Evolutionary conservation across 1,284 basidiomycete genomes (phyloP).

Genomic region (Tausonia pullulans): DNA sequence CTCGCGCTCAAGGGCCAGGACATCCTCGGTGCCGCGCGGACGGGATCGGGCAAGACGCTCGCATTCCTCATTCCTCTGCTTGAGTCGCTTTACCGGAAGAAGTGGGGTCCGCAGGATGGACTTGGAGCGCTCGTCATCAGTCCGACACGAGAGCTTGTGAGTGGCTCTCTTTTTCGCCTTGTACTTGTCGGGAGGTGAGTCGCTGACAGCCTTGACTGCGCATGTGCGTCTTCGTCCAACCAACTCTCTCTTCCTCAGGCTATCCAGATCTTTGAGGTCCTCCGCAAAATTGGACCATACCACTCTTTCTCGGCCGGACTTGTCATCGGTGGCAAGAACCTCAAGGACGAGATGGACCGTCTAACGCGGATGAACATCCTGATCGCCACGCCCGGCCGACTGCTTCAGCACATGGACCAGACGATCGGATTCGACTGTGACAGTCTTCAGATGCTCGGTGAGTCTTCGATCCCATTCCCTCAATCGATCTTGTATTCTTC

Average conservation of each 20-base stretch:
- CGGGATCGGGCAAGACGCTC: conserved; percentile 73
- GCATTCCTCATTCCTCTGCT: conserved; percentile 69
- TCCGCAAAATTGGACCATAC: conserved; percentile 79
- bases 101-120: conserved; percentile 71
- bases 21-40: conserved; percentile 64
- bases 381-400: conserved; percentile 86
- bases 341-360: conserved; percentile 85
- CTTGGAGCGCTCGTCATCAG: conserved; percentile 89
- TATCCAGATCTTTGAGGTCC: conserved; percentile 93
- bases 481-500: no score
- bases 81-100: conserved; percentile 58
- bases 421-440: conserved; percentile 88
- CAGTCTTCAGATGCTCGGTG: conserved; percentile 81
- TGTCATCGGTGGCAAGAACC: conserved; percentile 90
- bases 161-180: conserved; percentile 21
- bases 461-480: conserved; percentile 22
- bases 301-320: conserved; percentile 91
- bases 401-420: conserved; percentile 97
- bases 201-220: background rate
- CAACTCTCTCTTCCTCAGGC: conserved; percentile 44
- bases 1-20: conserved; percentile 54
- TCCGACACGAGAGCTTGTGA: conserved; percentile 83
- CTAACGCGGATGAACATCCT: conserved; percentile 92
- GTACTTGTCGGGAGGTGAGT: background rate
- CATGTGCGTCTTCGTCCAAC: background rate